phyloP scores from a whole-genome alignment of 768 basidiomycete species.

The Serendipita indica region DNA sequence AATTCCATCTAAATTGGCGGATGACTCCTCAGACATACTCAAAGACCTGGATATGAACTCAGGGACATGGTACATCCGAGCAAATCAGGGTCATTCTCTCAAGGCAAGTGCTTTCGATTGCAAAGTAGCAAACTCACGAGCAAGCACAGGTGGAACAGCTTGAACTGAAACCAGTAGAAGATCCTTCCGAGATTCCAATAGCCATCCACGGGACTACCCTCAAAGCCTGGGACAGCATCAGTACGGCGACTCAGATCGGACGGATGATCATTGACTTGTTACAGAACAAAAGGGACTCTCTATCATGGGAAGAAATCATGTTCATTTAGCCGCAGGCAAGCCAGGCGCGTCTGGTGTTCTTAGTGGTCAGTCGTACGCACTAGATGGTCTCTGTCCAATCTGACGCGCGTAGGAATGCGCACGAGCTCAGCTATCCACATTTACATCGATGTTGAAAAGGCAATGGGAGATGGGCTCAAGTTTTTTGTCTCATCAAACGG shows the following conservation, averaged over 20 bases:
- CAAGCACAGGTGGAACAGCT: conserved; percentile 47
- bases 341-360: conserved; percentile 43
- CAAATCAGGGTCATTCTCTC: conserved; percentile 82
- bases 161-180: conserved; percentile 44
- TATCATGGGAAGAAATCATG: conserved; percentile 78
- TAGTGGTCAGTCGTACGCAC: conserved; percentile 41
- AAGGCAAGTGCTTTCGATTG: conserved; percentile 31
- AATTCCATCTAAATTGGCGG: background rate
- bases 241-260: conserved; percentile 26
- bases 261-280: conserved; percentile 2
- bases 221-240: conserved; percentile 54
- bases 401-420: conserved; percentile 53
- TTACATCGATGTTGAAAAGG: conserved; percentile 61
- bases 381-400: background rate
- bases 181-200: conserved; percentile 50
- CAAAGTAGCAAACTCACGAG: background rate
- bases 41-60: conserved; percentile 18
- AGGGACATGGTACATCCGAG: conserved; percentile 70
- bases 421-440: conserved; percentile 62
- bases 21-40: conserved; percentile 15
- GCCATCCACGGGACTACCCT: conserved; percentile 72
- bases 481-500: conserved; percentile 78
- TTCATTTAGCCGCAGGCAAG: conserved; percentile 78
- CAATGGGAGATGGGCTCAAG: conserved; percentile 48
- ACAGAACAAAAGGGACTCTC: conserved; percentile 62